Conservation (phyloP, 345 rosid species). For the Dipteronia dyeriana region DNA sequence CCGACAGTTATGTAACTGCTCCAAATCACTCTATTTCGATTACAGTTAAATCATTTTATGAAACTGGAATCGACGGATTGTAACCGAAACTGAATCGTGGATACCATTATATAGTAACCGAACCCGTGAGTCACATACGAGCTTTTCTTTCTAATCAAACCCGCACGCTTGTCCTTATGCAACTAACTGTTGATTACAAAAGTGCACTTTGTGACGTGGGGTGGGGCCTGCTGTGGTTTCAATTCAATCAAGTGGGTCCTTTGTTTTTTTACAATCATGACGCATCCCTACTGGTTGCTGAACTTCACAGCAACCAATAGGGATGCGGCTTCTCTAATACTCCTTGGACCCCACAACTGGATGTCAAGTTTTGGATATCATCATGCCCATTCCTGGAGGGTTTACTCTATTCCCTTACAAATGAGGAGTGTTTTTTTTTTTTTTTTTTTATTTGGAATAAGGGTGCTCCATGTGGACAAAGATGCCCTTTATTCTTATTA, state of each 20-base stretch:
- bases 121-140: too few relatives aligned
- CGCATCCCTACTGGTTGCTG: constrained; percentile 30
- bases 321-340: constrained; percentile 41
- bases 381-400: constrained; percentile 11
- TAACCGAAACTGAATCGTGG: too few relatives aligned
- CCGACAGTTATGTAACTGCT: too few relatives aligned
- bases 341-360: constrained; percentile 28
- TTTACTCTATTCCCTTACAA: constrained; percentile 8
- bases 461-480: not conserved
- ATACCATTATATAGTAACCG: too few relatives aligned
- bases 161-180: constrained; percentile 8
- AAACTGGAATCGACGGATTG: too few relatives aligned
- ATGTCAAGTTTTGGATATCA: constrained; percentile 20
- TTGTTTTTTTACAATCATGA: constrained; percentile 11
- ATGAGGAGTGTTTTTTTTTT: constrained; percentile 9
- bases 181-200: not conserved
- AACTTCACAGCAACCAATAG: constrained; percentile 43
- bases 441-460: not conserved
- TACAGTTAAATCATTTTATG: too few relatives aligned
- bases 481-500: not conserved
- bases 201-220: constrained; percentile 23
- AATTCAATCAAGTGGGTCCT: constrained; percentile 29
- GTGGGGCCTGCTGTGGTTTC: constrained; percentile 10
- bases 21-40: too few relatives aligned
- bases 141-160: not conserved